phyloP scores from a whole-genome alignment of 768 basidiomycete species.

The Chalciporus piperatus region DNA sequence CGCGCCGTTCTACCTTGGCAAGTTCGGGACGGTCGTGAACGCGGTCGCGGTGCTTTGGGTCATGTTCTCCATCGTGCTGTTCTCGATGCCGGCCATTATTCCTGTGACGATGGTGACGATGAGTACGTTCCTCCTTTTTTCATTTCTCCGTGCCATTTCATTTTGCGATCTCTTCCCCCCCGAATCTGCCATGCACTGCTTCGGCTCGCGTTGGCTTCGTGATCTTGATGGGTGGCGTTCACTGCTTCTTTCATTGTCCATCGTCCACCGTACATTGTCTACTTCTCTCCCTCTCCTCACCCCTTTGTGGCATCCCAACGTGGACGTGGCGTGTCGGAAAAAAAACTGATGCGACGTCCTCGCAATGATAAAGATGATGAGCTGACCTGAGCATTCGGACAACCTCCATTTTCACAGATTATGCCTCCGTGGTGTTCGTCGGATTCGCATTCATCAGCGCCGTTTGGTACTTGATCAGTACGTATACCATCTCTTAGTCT shows the following conservation, averaged over 20 bases:
- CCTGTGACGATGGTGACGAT: slow-evolving; percentile 52
- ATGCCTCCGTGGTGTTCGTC: slow-evolving; percentile 64
- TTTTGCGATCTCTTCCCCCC: neutral
- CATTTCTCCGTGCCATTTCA: neutral
- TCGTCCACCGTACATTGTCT: no score
- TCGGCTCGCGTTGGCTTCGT: no score
- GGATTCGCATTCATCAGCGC: slow-evolving; percentile 58
- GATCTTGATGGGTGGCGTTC: no score
- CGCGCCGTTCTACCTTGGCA: slow-evolving; percentile 52
- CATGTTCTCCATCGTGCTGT: slow-evolving; percentile 58
- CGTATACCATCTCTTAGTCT: slow-evolving; percentile 19
- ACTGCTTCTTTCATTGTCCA: no score
- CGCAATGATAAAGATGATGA: neutral
- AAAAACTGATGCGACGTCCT: no score
- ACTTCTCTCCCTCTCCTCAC: no score
- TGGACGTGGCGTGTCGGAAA: no score
- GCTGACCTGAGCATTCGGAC: neutral
- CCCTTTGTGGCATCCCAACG: no score
- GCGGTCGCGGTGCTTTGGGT: slow-evolving; percentile 56
- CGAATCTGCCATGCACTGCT: neutral
- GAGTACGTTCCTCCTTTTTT: slow-evolving; percentile 32
- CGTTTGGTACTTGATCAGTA: slow-evolving; percentile 59
- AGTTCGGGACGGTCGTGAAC: slow-evolving; percentile 46
- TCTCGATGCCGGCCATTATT: slow-evolving; percentile 64
- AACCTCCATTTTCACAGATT: slow-evolving; percentile 43